These are phyloP conservation scores for Aspergillus sp. DNA, from an alignment of 2,329 filamentous ascomycete genomes.

Conservation along the genomic window DNA sequence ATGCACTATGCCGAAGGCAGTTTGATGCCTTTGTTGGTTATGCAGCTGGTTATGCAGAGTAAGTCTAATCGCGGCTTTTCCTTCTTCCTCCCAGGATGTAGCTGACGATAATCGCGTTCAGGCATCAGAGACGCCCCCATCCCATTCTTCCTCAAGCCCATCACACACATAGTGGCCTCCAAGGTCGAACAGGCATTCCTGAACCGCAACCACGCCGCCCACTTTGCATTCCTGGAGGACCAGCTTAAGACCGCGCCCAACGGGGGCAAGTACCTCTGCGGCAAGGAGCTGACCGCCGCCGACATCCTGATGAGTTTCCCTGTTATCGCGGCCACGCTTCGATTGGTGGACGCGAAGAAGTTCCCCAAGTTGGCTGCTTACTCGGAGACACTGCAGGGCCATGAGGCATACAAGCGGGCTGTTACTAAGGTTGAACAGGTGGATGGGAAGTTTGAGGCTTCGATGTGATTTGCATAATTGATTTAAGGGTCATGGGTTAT, in stretches of 20 bases:
- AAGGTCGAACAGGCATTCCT: constrained; percentile 38
- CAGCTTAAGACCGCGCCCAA: constrained; percentile 39
- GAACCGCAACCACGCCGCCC: constrained; percentile 34
- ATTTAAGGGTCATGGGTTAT: background rate
- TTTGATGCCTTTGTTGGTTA: constrained; percentile 67
- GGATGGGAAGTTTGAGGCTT: constrained; percentile 32
- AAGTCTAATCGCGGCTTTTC: constrained; percentile 20
- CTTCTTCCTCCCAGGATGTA: background rate
- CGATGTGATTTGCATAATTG: constrained; percentile 14
- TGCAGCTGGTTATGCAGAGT: constrained; percentile 59
- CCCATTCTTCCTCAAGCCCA: constrained; percentile 65
- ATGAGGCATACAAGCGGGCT: constrained; percentile 36
- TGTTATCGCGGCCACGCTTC: constrained; percentile 31
- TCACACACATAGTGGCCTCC: constrained; percentile 53
- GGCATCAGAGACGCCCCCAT: constrained; percentile 50
- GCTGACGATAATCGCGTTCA: constrained; percentile 5
- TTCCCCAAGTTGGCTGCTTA: constrained; percentile 36
- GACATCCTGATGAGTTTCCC: constrained; percentile 47
- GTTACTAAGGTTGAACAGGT: constrained; percentile 37
- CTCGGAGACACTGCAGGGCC: constrained; percentile 28
- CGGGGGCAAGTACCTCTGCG: constrained; percentile 37
- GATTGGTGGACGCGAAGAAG: constrained; percentile 28
- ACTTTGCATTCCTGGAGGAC: constrained; percentile 42
- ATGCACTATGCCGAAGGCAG: constrained; percentile 85
- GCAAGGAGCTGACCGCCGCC: constrained; percentile 38